These are phyloP conservation scores for Craterostigma plantagineum DNA, from an alignment of 257 asterid genomes.

Conservation along the genomic window DNA sequence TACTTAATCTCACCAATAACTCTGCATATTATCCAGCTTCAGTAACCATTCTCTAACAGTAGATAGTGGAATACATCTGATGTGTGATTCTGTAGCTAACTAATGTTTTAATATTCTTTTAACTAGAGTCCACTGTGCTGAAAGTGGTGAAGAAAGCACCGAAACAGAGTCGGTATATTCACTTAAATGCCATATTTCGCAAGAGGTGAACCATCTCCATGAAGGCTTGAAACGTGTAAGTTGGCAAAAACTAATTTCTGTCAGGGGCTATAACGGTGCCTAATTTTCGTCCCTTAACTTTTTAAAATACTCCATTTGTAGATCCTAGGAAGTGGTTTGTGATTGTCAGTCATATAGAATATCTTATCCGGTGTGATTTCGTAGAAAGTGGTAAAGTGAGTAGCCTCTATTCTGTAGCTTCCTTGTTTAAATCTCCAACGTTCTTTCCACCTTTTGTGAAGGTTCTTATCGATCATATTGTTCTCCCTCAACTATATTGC, in stretches of 20 bases:
- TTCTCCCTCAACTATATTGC: conserved; percentile 11
- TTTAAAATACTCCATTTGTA: no score
- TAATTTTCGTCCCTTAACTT: no score
- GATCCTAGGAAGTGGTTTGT: no score
- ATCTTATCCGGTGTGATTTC: no score
- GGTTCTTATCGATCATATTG: conserved; percentile 5
- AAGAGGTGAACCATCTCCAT: conserved; percentile 95
- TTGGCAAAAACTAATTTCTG: conserved; percentile 4
- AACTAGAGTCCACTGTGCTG: conserved; percentile 88
- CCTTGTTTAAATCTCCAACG: no score
- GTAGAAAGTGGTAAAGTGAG: no score
- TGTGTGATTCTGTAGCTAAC: conserved; percentile 9
- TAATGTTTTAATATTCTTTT: conserved; percentile 5
- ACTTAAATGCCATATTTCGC: conserved; percentile 95
- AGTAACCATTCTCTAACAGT: no score
- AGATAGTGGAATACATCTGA: conserved; percentile 7
- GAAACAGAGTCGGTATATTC: conserved; percentile 82
- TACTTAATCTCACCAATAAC: no score
- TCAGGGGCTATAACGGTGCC: no score
- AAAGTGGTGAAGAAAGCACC: conserved; percentile 95
- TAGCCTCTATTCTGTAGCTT: no score
- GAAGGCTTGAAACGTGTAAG: conserved; percentile 92
- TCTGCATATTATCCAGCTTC: no score
- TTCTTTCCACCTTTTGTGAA: conserved; percentile 4
- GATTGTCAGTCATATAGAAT: no score